Evolutionary conservation across 75 land plant species (phyloP), one percentile per base, ranked within the genome.

Genomic region (Gnetum montanum): DNA sequence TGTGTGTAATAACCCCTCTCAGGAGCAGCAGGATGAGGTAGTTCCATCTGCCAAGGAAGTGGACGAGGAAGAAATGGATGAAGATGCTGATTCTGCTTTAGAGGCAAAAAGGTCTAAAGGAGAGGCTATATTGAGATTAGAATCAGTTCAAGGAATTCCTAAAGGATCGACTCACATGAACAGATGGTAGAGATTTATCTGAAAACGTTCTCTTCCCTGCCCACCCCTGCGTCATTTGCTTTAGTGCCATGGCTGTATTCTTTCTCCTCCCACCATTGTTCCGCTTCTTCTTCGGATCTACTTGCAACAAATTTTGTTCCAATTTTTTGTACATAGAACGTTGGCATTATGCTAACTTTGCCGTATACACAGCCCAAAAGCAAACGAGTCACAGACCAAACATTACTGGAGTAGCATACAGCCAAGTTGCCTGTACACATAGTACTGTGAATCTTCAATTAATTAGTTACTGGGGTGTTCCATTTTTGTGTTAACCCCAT

Each of bases 41-140:
- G 58, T 36, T 31, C 35, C 49, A 8, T 57, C 23, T n/a, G 43
- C 54, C 30, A 54, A 63, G 23, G 70, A 54, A 23, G 54, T 61
- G 10, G 54, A 63, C 3, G 46, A 62, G 54, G 71, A 54, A 35
- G 34, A 31, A 36, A 59, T 54, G 8, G 60, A 31, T 11, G 66
- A 63, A 25, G 51, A 26, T 6, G 55, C 38, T 37, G 55, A 60
- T 4, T 59, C 44, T 12, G 44, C 38, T 28, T 43, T 54, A 23
- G 67, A 56, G 24, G 55, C 6, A 33, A 52, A 25, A 36, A 52
- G 55, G 55, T 36, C 15, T 3, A 52, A 52, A 12, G 55, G 55
- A 12, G 55, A 52, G 34, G 29, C 24, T 52, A 20, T 52, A 31
- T 18, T 52, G 34, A 52, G 55, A 52, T 52, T 52, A 3, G 34